Conservation (phyloP, 495 filamentous ascomycete genomes). For the Hypomontagnella submonticulosa region DNA sequence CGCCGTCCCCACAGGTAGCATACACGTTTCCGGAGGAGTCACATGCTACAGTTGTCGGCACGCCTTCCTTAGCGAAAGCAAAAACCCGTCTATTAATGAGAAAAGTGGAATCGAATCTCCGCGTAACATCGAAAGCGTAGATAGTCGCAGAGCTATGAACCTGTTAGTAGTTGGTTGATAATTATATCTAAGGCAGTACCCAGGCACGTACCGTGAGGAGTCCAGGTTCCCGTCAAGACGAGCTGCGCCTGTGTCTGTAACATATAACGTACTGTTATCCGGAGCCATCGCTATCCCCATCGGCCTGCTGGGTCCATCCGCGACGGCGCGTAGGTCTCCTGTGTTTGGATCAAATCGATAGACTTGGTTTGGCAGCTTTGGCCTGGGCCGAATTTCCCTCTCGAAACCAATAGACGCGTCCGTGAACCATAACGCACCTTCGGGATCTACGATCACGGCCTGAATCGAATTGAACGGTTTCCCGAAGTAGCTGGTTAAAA, state of each 20-base stretch:
- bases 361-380: conserved; percentile 58
- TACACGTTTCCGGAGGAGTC: conserved; percentile 59
- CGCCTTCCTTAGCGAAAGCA: conserved; percentile 57
- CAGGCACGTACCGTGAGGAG: conserved; percentile 26
- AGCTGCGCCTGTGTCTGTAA: conserved; percentile 56
- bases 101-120: conserved; percentile 45
- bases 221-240: conserved; percentile 39
- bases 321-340: conserved; percentile 54
- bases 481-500: conserved; percentile 56
- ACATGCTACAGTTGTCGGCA: conserved; percentile 58
- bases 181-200: not conserved
- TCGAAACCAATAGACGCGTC: conserved; percentile 57
- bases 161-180: conserved; percentile 1
- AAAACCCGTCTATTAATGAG: conserved; percentile 63
- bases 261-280: conserved; percentile 52
- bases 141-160: conserved; percentile 44
- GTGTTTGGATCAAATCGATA: conserved; percentile 53
- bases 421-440: conserved; percentile 63
- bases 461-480: conserved; percentile 61
- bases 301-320: conserved; percentile 56
- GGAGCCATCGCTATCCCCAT: conserved; percentile 56
- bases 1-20: conserved; percentile 60
- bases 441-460: conserved; percentile 50
- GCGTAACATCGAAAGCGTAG: conserved; percentile 51
- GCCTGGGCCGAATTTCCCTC: conserved; percentile 55